A percentile compares a stretch with the other conserved stretches of the same genome.
phyloP scores from a whole-genome alignment of 192 early-diverging fungal genomes.

The Backusella tarrabulga region DNA sequence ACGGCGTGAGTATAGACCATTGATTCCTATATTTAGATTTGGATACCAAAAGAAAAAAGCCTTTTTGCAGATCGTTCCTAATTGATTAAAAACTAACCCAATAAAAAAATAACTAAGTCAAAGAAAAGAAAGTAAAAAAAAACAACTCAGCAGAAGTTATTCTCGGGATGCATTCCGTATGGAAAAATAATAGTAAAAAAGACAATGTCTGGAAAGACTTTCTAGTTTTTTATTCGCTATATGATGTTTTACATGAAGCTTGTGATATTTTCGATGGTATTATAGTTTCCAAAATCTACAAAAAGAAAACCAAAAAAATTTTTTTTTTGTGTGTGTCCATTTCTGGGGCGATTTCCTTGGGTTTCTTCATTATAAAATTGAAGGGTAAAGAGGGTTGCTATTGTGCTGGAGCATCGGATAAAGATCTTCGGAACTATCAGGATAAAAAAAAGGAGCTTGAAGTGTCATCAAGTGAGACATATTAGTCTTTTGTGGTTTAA shows the following conservation, averaged over 20 bases:
- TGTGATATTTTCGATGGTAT: constrained; percentile 1
- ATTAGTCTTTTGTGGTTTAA: background rate
- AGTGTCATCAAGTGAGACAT: constrained; percentile 20
- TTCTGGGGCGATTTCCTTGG: background rate
- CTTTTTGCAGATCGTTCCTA: background rate
- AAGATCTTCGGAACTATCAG: constrained; percentile 6
- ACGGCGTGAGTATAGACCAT: background rate
- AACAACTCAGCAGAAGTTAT: background rate
- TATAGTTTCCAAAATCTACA: background rate
- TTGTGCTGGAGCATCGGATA: constrained; percentile 7
- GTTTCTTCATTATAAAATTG: background rate
- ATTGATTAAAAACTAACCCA: background rate
- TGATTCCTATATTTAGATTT: background rate
- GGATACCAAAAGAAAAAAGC: background rate
- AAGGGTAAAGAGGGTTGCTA: background rate
- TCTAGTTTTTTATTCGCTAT: background rate
- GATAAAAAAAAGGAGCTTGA: constrained; percentile 31
- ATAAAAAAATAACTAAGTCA: background rate
- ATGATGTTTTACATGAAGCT: constrained; percentile 2
- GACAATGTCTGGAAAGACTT: background rate
- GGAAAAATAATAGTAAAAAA: background rate
- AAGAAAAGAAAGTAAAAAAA: background rate
- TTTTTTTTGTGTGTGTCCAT: no score
- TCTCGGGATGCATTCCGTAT: background rate
- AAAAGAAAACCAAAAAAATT: background rate